Evolutionary conservation across 108 stramenopile genomes (phyloP).

Genomic region (Seminavis robusta): DNA sequence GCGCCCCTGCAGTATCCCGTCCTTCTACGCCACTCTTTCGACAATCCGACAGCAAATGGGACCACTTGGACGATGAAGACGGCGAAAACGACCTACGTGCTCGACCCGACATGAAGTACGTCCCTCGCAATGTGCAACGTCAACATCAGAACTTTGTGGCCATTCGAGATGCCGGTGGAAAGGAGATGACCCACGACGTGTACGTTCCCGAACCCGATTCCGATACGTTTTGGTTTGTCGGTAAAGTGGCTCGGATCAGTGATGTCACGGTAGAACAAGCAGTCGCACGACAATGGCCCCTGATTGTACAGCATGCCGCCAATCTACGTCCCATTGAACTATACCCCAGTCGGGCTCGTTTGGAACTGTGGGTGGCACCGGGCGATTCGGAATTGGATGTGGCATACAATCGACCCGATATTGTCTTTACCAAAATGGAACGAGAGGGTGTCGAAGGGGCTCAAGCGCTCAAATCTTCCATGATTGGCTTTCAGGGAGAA

Average conservation of each 20-base stretch:
- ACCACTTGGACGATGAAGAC: too few relatives aligned
- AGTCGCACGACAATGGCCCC: slow-evolving; percentile 62
- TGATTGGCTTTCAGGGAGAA: slow-evolving; percentile 82
- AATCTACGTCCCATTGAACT: slow-evolving; percentile 72
- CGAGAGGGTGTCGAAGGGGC: slow-evolving; percentile 15
- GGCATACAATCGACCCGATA: slow-evolving; percentile 67
- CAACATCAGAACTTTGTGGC: slow-evolving; percentile 60
- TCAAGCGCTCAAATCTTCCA: slow-evolving; percentile 32
- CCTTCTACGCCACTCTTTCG: too few relatives aligned
- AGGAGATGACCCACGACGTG: slow-evolving; percentile 68
- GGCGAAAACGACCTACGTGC: too few relatives aligned
- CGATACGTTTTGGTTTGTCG: slow-evolving; percentile 68
- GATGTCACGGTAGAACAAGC: slow-evolving; percentile 66
- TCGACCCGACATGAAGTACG: slow-evolving; percentile 76
- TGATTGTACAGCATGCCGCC: slow-evolving; percentile 75
- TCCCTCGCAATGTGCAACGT: slow-evolving; percentile 53
- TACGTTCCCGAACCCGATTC: slow-evolving; percentile 55
- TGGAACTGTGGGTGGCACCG: slow-evolving; percentile 77
- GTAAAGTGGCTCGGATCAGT: slow-evolving; percentile 77
- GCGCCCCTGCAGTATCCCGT: too few relatives aligned
- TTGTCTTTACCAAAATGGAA: slow-evolving; percentile 46
- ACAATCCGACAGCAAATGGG: too few relatives aligned
- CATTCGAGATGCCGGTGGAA: slow-evolving; percentile 62
- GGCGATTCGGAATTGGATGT: slow-evolving; percentile 85
- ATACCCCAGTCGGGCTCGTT: slow-evolving; percentile 45